Percentiles rank a stretch among this genome's conserved stretches.
Evolutionary conservation across 1,284 basidiomycete species (phyloP).

Genomic region (Puccinia horiana): DNA sequence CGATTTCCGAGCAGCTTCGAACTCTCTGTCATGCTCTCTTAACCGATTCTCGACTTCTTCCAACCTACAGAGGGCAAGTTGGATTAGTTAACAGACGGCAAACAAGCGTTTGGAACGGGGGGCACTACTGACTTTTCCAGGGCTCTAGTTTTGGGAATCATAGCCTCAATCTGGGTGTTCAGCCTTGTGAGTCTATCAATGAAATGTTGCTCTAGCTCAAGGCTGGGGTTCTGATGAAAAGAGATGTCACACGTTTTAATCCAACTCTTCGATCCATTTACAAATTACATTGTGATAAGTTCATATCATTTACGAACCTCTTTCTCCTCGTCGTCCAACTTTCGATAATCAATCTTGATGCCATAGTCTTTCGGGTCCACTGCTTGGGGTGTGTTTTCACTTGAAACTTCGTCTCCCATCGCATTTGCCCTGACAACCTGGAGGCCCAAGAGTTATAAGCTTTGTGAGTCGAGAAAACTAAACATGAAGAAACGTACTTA

Average conservation of each 20-base stretch:
- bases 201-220: conserved; percentile 71
- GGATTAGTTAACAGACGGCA: neutral
- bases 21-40: conserved; percentile 64
- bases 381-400: conserved; percentile 73
- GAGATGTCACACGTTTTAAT: neutral
- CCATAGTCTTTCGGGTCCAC: conserved; percentile 78
- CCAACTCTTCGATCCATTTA: neutral
- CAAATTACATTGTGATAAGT: neutral
- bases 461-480: conserved; percentile 49
- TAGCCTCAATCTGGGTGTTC: conserved; percentile 80
- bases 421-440: conserved; percentile 49
- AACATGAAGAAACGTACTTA: conserved; percentile 55
- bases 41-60: conserved; percentile 79
- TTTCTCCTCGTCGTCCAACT: conserved; percentile 78
- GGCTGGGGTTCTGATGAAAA: conserved; percentile 65
- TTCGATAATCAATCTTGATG: conserved; percentile 80
- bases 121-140: conserved; percentile 70
- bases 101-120: neutral
- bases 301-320: conserved; percentile 62
- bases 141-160: conserved; percentile 96
- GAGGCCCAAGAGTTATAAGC: conserved; percentile 47
- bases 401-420: conserved; percentile 73
- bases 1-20: conserved; percentile 68
- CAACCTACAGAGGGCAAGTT: conserved; percentile 64
- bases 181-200: conserved; percentile 76